These are phyloP conservation scores for Astrothelium macrocarpum DNA, from an alignment of 495 filamentous ascomycete genomes.

Conservation along the genomic window DNA sequence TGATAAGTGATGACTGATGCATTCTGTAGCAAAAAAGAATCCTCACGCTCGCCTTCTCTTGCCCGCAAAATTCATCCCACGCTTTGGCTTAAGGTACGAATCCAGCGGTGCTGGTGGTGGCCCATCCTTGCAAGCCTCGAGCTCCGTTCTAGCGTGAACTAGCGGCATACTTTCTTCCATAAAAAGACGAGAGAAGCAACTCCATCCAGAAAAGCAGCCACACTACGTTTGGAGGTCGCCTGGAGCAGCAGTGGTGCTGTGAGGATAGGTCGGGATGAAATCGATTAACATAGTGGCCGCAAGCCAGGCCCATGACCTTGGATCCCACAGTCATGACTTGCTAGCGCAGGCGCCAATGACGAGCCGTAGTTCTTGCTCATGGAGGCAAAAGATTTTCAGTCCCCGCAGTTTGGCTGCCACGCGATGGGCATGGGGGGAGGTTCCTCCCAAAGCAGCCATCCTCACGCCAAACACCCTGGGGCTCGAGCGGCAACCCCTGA, in stretches of 20 bases:
- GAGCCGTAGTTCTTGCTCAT: background rate
- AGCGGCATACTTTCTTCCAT: too few species aligned
- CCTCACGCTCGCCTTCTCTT: background rate
- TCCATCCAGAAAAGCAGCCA: too few species aligned
- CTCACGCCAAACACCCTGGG: background rate
- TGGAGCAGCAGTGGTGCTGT: background rate
- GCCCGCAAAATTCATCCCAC: background rate
- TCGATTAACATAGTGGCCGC: background rate
- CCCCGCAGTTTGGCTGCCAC: slow-evolving; percentile 6
- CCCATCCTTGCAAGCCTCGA: background rate
- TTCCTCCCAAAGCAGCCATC: background rate
- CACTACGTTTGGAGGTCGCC: too few species aligned
- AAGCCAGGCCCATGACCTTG: background rate
- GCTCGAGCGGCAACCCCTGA: background rate
- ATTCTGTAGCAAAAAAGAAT: background rate
- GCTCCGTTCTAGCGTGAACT: background rate
- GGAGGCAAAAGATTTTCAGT: background rate
- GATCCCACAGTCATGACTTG: background rate
- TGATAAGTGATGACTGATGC: background rate
- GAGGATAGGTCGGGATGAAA: background rate
- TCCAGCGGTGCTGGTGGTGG: too few species aligned
- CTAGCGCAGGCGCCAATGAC: background rate
- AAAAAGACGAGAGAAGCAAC: too few species aligned
- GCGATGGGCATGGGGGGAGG: background rate
- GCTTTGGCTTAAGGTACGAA: background rate